Conservation (phyloP, 257 asterid species). For the Fraxinus pennsylvanica region DNA sequence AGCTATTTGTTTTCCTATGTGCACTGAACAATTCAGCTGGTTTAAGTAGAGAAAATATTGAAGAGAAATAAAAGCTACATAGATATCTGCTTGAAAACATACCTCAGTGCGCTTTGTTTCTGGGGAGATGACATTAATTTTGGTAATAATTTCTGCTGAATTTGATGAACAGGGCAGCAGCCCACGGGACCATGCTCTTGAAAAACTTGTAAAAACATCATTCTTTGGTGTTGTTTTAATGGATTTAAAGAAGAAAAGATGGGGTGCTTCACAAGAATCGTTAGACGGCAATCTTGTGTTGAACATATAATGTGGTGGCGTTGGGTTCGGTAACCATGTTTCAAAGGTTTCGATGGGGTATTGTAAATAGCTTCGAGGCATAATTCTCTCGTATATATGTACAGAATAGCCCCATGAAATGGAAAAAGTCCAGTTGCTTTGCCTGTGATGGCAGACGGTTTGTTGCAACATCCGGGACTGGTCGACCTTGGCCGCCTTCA, state of each 20-base stretch:
- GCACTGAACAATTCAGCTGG: not conserved
- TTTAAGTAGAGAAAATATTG: not conserved
- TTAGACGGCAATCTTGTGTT: slow-evolving; percentile 50
- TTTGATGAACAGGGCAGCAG: slow-evolving; percentile 37
- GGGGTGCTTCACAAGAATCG: slow-evolving; percentile 58
- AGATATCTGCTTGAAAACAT: not conserved
- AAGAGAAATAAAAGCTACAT: not conserved
- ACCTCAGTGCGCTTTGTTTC: slow-evolving; percentile 44
- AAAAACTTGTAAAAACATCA: slow-evolving; percentile 38
- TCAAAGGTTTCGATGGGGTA: slow-evolving; percentile 63
- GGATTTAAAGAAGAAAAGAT: slow-evolving; percentile 46
- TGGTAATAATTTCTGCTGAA: slow-evolving; percentile 40
- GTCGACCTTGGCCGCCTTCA: slow-evolving; percentile 64
- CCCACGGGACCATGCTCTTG: slow-evolving; percentile 33
- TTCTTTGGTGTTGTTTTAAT: slow-evolving; percentile 4
- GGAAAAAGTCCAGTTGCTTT: slow-evolving; percentile 61
- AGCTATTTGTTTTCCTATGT: too few species aligned
- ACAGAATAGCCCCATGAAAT: slow-evolving; percentile 82
- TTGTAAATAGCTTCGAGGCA: slow-evolving; percentile 56
- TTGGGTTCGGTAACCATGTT: slow-evolving; percentile 32
- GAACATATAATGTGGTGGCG: slow-evolving; percentile 58
- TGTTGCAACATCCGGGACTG: slow-evolving; percentile 74
- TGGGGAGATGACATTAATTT: slow-evolving; percentile 55
- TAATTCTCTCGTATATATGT: slow-evolving; percentile 54
- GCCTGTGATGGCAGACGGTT: slow-evolving; percentile 60